phyloP scores from a whole-genome alignment of 2,329 filamentous ascomycete species.

The Venturia effusa region DNA sequence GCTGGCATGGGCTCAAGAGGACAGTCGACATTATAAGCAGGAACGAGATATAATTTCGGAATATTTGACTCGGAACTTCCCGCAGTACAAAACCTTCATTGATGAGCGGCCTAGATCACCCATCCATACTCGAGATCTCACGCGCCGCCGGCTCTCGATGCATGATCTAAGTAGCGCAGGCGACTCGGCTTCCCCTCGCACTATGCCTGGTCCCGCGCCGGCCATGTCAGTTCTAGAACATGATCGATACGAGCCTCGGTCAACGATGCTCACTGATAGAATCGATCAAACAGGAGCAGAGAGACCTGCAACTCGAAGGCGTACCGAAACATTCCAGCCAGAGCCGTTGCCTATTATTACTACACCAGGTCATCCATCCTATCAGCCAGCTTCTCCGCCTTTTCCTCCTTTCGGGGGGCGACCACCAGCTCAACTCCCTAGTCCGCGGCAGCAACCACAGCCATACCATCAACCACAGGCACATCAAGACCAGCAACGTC shows the following conservation, averaged over 20 bases:
- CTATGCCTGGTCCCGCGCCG: neutral
- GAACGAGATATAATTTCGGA: conserved; percentile 38
- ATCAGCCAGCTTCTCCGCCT: neutral
- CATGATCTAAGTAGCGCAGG: neutral
- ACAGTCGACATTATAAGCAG: conserved; percentile 61
- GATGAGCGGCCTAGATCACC: conserved; percentile 3
- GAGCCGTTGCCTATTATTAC: conserved; percentile 10
- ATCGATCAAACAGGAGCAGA: conserved; percentile 1
- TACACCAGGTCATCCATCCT: conserved; percentile 10
- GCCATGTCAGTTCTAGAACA: neutral
- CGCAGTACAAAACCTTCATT: conserved; percentile 6
- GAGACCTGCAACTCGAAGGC: conserved; percentile 7
- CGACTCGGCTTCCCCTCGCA: neutral
- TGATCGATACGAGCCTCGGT: neutral
- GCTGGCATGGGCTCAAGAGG: conserved; percentile 54
- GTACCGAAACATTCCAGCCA: conserved; percentile 5
- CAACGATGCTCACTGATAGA: neutral
- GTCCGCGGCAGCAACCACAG: neutral
- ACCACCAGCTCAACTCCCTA: neutral
- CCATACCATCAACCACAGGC: neutral
- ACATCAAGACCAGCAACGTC: neutral
- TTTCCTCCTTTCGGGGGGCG: neutral
- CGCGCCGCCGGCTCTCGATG: neutral
- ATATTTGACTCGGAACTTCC: neutral
- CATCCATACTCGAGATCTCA: neutral